Evolutionary conservation across 148 eudicot species (phyloP).

Genomic region (Vaccinium macrocarpon): DNA sequence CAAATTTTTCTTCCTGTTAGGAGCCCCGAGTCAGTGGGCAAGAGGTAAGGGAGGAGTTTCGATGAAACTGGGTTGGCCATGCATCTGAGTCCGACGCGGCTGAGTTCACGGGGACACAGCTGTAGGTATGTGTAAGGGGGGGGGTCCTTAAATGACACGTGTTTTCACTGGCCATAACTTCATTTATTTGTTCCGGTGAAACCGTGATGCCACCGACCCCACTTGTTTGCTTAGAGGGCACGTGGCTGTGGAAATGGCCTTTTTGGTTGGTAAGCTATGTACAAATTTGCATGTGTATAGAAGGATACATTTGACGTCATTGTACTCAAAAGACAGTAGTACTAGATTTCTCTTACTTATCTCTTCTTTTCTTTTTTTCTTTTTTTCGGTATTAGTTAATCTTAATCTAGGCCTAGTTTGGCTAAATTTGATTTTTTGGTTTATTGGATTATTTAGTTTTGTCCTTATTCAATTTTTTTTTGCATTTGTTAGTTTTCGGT

Average conservation of each 20-base stretch:
- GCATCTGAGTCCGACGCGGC: constrained; percentile 14
- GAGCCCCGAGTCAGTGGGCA: constrained; percentile 4
- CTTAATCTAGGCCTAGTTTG: too few species aligned
- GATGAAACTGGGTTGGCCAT: not conserved
- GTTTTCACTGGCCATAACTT: not conserved
- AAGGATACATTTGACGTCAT: not conserved
- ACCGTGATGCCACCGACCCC: constrained; percentile 14
- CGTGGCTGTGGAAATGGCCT: not conserved
- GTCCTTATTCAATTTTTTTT: too few species aligned
- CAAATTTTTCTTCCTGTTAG: too few species aligned
- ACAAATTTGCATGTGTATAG: not conserved
- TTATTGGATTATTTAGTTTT: too few species aligned
- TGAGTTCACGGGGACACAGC: constrained; percentile 24
- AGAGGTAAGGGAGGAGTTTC: not conserved
- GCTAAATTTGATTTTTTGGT: too few species aligned
- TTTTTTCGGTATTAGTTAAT: too few species aligned
- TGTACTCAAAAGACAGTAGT: too few species aligned
- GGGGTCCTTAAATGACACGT: not conserved
- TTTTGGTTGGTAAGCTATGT: not conserved
- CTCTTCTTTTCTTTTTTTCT: too few species aligned
- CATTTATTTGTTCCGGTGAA: not conserved
- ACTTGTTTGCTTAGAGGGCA: not conserved
- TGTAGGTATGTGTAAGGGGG: not conserved
- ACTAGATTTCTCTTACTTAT: too few species aligned
- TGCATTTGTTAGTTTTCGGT: too few species aligned